Evolutionary conservation across 768 basidiomycete species (phyloP), one percentile per base, ranked within the genome.

Genomic region (Termitomyces sp.): DNA sequence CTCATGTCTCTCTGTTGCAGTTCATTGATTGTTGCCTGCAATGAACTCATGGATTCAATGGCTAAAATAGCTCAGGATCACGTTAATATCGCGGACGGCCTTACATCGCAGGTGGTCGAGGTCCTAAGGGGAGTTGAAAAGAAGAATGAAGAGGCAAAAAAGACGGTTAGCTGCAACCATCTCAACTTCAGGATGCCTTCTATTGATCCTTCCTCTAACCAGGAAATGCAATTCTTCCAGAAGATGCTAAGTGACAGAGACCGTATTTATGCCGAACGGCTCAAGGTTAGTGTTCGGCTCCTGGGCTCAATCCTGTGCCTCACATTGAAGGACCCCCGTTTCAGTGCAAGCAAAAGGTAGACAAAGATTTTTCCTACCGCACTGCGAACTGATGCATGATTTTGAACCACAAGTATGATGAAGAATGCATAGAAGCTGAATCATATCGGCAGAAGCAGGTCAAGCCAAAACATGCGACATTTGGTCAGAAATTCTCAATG

Each of bases 391-490:
- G 63, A 54, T 66, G 71, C 59, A 45, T 55, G 25, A 60, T 50
- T 16, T 53, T 39, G 31, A 60, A 57, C 18, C 40, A 43, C 41
- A 58, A 93, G 91, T 93, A 93, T 63, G 87, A 92, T 60, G 85
- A 84, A 27, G 84, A 90, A 60, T 93, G 91, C 65, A 63, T 64
- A 15, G 89, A 91, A 66, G 81, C 88, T 20, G 88, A 89, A 62
- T 67, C 76, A 20, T 79, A 83, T 62, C 84, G 88, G 46, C 88
- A 90, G 75, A 93, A 91, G 70, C 90, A 92, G 81, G 91, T 80
- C 65, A 31, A 12, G 38, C 63, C 58, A 16, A 62, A 25, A 48
- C 52, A 35, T 46, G 47, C 55, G 20, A 38, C 41, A 39, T 56
- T 55, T 35, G 53, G 38, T 38, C 16, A 20, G 11, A 58, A 38